Evolutionary conservation across 202 grass and related monocot species (phyloP), one percentile per base, ranked within the genome.

Genomic region (Setaria viridis): DNA sequence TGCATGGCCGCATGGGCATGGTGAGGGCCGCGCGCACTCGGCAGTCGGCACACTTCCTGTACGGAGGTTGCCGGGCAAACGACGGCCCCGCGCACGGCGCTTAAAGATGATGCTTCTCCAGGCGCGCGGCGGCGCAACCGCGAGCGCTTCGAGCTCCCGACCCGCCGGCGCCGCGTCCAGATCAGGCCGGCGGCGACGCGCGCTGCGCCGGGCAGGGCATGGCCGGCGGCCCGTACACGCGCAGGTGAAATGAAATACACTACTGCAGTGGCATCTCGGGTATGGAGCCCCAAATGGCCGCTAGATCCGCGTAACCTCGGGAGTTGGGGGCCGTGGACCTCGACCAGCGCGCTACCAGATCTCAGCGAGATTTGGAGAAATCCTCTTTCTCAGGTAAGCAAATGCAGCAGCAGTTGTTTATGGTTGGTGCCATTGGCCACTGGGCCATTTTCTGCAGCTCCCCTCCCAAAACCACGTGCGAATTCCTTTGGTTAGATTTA

Each of bases 401-500:
- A 74, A 68, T 5, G 69, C 67, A 68, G 51, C 76, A 68, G 11
- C 74, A 21, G 39, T 85, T 85, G 76, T 89, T 89, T 80, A 80
- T 79, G 50, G 72, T 57, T 82, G 66, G 25, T 34, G 57, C 32
- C 80, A 53, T 58, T 74, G 55, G 57, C 41, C 30, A 43, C n/a
- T 60, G 66, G 66, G 72, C 83, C 42, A 63, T 62, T 66, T 66
- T 66, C 67, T 12, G 53, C 41, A 32, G 41, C 74, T 74, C 88
- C 84, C 63, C 51, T 83, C 88, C 84, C 64, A 6, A 75, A 75
- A 75, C 84, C 68, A 87, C 84, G 84, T 87, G 88, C 80, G 51
- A 54, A 83, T 90, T 90, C 57, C 30, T 16, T 82, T 74, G 71
- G 56, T 82, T 74, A 71, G 65, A 66, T 33, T 80, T 67, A 12